These are phyloP conservation scores for Erysimum cheiri DNA, from an alignment of 441 rosid species.

Conservation along the genomic window DNA sequence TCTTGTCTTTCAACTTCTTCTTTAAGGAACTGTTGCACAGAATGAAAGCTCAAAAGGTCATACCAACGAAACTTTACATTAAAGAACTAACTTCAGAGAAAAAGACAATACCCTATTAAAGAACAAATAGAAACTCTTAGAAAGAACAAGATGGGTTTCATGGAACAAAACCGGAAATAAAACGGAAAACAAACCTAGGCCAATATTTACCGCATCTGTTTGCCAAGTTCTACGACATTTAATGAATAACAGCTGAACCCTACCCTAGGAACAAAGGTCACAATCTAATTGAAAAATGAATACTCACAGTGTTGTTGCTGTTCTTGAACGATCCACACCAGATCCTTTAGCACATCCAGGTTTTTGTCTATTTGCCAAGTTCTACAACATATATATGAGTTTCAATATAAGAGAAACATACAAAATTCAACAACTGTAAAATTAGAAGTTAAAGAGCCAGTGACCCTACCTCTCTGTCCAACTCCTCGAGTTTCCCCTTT, in stretches of 20 bases:
- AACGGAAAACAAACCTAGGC: no score
- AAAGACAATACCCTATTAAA: no score
- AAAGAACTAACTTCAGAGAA: neutral
- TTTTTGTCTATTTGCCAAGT: constrained; percentile 80
- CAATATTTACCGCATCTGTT: neutral
- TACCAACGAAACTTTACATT: neutral
- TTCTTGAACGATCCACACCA: constrained; percentile 87
- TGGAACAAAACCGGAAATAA: no score
- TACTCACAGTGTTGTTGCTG: constrained; percentile 75
- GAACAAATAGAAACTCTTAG: no score
- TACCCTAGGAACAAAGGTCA: neutral
- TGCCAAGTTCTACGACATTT: neutral
- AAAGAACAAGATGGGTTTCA: no score
- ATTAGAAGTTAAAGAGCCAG: constrained; percentile 21
- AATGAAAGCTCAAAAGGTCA: constrained; percentile 28
- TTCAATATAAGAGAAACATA: neutral
- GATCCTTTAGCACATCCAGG: constrained; percentile 94
- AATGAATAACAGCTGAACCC: constrained; percentile 2
- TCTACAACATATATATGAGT: constrained; percentile 48
- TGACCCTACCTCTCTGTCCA: constrained; percentile 71
- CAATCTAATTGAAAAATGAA: constrained; percentile 6
- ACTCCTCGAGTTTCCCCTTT: constrained; percentile 76
- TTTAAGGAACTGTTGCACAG: constrained; percentile 63
- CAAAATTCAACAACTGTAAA: neutral
- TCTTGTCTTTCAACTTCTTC: constrained; percentile 54